phyloP scores from a whole-genome alignment of 345 rosid species.

The Eucalyptus tenuipes region DNA sequence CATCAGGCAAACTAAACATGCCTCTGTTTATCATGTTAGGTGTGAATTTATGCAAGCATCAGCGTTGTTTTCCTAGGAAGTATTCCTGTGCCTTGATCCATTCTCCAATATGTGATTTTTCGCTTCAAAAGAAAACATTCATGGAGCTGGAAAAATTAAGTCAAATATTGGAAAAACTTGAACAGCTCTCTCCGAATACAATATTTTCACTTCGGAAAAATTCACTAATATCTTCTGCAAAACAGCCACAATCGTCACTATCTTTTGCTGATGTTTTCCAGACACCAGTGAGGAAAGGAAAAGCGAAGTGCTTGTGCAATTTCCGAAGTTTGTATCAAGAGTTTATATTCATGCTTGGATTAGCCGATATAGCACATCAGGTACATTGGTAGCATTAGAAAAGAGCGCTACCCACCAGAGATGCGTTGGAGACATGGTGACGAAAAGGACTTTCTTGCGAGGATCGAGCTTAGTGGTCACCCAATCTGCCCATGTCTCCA shows the following conservation, averaged over 20 bases:
- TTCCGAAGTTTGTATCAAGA: neutral
- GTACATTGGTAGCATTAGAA: neutral
- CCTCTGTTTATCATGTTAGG: neutral
- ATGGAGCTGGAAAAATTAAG: neutral
- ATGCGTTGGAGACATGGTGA: conserved; percentile 96
- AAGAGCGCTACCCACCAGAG: conserved; percentile 28
- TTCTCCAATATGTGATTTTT: neutral
- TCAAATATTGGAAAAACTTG: neutral
- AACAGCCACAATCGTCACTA: neutral
- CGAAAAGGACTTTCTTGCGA: conserved; percentile 54
- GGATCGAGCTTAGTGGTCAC: conserved; percentile 42
- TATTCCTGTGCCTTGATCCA: neutral
- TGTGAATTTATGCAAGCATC: neutral
- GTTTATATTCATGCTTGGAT: neutral
- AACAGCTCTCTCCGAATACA: neutral
- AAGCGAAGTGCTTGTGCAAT: neutral
- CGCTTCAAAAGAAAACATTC: neutral
- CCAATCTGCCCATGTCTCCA: conserved; percentile 94
- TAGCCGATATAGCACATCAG: neutral
- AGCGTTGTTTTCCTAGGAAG: neutral
- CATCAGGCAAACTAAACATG: neutral
- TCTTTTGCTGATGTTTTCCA: neutral
- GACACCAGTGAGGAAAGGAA: neutral
- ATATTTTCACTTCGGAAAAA: neutral
- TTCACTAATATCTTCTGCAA: neutral